A percentile compares a stretch with the other conserved stretches of the same genome.
These are phyloP conservation scores for Blepharisma undulans DNA, from an alignment of 169 alveolate genomes.

Conservation along the genomic window DNA sequence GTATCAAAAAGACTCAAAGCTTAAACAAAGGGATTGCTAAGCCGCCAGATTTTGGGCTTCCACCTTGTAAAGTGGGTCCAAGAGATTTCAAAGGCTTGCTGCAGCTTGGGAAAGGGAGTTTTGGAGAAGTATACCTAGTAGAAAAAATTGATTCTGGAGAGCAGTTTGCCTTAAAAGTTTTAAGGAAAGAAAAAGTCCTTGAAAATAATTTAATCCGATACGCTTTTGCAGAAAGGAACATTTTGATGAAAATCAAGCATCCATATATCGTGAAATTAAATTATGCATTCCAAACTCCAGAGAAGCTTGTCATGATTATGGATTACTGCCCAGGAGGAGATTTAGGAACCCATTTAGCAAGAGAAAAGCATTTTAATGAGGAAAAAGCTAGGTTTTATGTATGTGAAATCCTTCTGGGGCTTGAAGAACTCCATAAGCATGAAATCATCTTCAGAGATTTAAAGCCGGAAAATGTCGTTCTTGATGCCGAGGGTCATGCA, in stretches of 20 bases:
- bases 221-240: constrained; percentile 87
- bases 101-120: constrained; percentile 71
- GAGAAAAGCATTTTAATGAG: constrained; percentile 60
- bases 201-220: constrained; percentile 79
- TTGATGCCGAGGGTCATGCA: constrained; percentile 85
- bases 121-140: constrained; percentile 87
- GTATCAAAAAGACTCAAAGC: not conserved
- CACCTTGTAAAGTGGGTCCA: constrained; percentile 12
- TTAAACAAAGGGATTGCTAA: not conserved
- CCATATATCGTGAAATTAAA: constrained; percentile 84
- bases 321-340: constrained; percentile 83
- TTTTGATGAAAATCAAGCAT: constrained; percentile 73
- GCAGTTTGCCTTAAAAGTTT: constrained; percentile 84
- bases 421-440: constrained; percentile 72
- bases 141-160: constrained; percentile 60
- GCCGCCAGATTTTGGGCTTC: not conserved
- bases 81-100: constrained; percentile 5
- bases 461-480: constrained; percentile 86
- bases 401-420: constrained; percentile 66
- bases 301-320: constrained; percentile 63
- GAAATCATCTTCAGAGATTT: constrained; percentile 79
- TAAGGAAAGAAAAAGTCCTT: constrained; percentile 75
- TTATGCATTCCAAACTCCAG: constrained; percentile 84
- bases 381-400: constrained; percentile 64
- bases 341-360: constrained; percentile 55